A percentile compares a stretch with the other conserved stretches of the same genome.
phyloP scores from a whole-genome alignment of 805 yeast genomes.

The Babjeviella inositovora region DNA sequence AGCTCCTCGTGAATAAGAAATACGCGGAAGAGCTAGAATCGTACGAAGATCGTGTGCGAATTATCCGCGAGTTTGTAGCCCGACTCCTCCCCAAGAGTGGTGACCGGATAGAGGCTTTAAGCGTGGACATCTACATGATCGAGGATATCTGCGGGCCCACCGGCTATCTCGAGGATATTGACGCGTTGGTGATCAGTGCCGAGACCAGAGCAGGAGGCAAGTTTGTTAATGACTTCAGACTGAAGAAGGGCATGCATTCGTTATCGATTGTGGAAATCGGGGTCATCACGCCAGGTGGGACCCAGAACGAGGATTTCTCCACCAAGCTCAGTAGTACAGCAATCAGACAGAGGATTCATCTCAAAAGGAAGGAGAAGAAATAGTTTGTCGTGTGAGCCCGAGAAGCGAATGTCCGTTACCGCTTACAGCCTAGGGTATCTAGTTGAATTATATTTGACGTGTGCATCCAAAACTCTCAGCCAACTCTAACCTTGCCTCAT shows the following conservation, averaged over 20 bases:
- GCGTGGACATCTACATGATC: conserved; percentile 41
- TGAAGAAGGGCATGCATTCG: conserved; percentile 31
- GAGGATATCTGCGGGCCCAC: conserved; percentile 93
- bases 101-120: too few relatives aligned
- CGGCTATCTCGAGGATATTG: conserved; percentile 53
- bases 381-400: too few relatives aligned
- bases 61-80: conserved; percentile 31
- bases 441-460: too few relatives aligned
- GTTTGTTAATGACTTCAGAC: conserved; percentile 51
- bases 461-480: too few relatives aligned
- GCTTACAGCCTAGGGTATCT: too few relatives aligned
- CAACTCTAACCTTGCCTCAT: too few relatives aligned
- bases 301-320: conserved; percentile 13
- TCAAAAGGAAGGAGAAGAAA: neutral
- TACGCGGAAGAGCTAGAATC: conserved; percentile 49
- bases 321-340: conserved; percentile 26
- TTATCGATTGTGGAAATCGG: conserved; percentile 14
- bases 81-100: conserved; percentile 34
- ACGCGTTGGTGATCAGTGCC: conserved; percentile 65
- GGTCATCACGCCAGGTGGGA: conserved; percentile 15
- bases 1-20: conserved; percentile 59
- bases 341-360: conserved; percentile 11
- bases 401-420: too few relatives aligned
- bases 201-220: conserved; percentile 71
- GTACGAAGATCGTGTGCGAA: conserved; percentile 29